Base-by-base conservation (phyloP, 768 basidiomycete genomes). In the Boletus edulis region DNA sequence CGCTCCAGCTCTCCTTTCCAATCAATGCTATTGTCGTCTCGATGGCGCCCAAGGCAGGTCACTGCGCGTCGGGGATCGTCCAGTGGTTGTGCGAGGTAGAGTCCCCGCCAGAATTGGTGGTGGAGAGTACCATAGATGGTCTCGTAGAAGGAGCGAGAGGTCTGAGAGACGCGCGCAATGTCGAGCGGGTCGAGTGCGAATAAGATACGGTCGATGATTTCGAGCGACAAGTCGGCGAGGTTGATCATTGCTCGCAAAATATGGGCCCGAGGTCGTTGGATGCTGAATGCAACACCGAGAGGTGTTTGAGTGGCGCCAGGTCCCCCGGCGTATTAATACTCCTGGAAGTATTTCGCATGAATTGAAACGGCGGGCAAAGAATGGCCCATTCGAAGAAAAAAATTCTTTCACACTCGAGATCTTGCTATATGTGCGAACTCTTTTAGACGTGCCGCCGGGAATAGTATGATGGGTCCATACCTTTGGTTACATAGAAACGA, bases 61-160 rank as follows among this genome's bases (percentile, higher is more conserved):
- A 81, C 61, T 44, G 83, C 79, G n/a, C 51, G 49, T 10, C 83
- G 72, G 2, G 83, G 86, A 60, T 90, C 86, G 55, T 90, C 89
- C 52, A 87, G 76, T 0, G 79, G 75, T 52, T 83, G 79, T 1
- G 69, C 61, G 41, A 91, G 82, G 67, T 89, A 91, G 6, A 90
- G 74, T 10, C 68, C 71, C 9, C 85, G 78, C 89, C 89, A 91
- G 37, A 88, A 69, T 29, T 57, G 67, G 6, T 55, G 58, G 34
- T 52, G 35, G 46, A 80, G 72, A 58, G 80, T 75, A 10, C 70
- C 68, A 60, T 86, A 84, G 22, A 88, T 67, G 54, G 83, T 58
- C 4, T 59, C 62, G 51, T 73, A 69, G 47, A 80, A 72, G 15
- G 62, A 56, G 5, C 68, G 71, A 59, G 79, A 83, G 13, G 81